Evolutionary conservation across 164 flowering plant species (phyloP).

Genomic region (Vitis labrusca): DNA sequence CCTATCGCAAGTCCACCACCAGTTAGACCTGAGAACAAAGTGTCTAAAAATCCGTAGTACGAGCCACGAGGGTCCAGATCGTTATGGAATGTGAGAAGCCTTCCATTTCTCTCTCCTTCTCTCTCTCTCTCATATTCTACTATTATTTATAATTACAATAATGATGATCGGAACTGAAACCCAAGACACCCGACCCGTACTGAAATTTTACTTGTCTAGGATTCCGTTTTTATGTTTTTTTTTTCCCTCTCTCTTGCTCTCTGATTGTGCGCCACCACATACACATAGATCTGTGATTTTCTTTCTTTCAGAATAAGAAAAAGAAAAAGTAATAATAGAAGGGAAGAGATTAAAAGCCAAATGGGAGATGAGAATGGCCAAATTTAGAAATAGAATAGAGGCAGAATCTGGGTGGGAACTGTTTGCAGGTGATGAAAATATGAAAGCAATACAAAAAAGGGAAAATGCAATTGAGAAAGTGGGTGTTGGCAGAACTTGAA

Average conservation of each 20-base stretch:
- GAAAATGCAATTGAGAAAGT: too few relatives aligned
- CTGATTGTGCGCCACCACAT: not conserved
- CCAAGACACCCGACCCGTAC: conserved; percentile 7
- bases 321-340: not conserved
- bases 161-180: conserved; percentile 15
- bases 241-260: not conserved
- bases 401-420: not conserved
- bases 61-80: conserved; percentile 12
- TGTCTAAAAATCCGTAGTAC: conserved; percentile 27
- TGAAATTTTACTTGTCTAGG: not conserved
- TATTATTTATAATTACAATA: not conserved
- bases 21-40: not conserved
- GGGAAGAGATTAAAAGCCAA: too few relatives aligned
- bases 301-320: not conserved
- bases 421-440: not conserved
- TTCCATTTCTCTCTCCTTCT: too few relatives aligned
- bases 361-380: too few relatives aligned
- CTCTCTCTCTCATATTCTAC: not conserved
- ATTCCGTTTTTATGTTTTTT: conserved; percentile 4
- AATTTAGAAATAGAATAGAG: not conserved
- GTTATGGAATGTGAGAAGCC: conserved; percentile 4
- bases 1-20: not conserved
- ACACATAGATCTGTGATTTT: conserved; percentile 5
- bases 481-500: too few relatives aligned
- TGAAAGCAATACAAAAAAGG: too few relatives aligned